phyloP scores from a whole-genome alignment of 352 stramenopile genomes.

The Pythium brassicae region DNA sequence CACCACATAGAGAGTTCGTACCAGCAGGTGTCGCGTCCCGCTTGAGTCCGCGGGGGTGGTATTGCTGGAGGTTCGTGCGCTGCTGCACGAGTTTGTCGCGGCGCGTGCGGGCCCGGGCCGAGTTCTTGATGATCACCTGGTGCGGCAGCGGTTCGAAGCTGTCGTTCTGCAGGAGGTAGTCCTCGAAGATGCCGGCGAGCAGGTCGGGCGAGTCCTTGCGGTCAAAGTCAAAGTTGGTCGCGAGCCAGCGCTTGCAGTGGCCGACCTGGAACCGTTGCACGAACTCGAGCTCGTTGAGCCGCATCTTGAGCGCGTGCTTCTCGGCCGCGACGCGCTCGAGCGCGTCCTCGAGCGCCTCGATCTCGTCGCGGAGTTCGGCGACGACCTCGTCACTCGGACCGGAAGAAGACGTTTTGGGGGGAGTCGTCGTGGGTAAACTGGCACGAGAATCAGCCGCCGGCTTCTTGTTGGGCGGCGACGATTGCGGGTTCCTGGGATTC shows the following conservation, averaged over 20 bases:
- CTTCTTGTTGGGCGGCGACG: too few species aligned
- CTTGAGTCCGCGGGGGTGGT: slow-evolving; percentile 16
- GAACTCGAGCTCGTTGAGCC: slow-evolving; percentile 39
- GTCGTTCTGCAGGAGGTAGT: slow-evolving; percentile 49
- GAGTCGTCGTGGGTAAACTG: too few species aligned
- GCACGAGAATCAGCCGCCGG: too few species aligned
- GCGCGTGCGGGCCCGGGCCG: slow-evolving; percentile 20
- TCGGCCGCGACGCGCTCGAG: slow-evolving; percentile 37
- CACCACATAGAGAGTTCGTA: too few species aligned
- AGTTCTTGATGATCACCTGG: slow-evolving; percentile 55
- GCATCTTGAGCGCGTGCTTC: slow-evolving; percentile 44
- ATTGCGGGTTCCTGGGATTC: not conserved
- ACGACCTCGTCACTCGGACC: not conserved
- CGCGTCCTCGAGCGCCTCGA: slow-evolving; percentile 35
- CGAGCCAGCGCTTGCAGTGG: slow-evolving; percentile 50
- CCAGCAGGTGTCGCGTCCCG: slow-evolving; percentile 8
- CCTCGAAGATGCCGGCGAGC: slow-evolving; percentile 43
- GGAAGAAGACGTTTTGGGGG: too few species aligned
- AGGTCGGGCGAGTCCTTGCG: slow-evolving; percentile 45
- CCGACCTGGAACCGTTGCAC: slow-evolving; percentile 29
- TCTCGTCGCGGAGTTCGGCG: slow-evolving; percentile 30
- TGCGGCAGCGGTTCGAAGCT: slow-evolving; percentile 37
- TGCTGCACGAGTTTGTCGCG: slow-evolving; percentile 29
- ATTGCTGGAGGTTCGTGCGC: slow-evolving; percentile 16
- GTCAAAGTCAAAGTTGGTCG: slow-evolving; percentile 52